Base-by-base conservation (phyloP, 1,284 basidiomycete species). In the Ustilago bromivora region DNA sequence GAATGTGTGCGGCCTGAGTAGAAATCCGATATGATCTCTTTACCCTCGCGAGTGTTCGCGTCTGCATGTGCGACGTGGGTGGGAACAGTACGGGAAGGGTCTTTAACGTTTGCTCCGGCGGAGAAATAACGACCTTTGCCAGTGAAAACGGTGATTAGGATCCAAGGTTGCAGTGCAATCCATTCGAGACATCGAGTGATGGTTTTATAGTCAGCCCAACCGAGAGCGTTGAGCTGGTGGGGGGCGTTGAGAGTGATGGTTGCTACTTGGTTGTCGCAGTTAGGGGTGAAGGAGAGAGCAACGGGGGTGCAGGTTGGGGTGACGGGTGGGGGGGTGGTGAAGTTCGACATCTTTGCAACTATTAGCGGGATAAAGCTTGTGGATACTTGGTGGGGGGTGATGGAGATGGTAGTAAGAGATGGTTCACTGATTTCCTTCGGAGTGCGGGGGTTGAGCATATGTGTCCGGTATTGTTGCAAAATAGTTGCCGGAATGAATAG, bases 61-160 rank as follows among this genome's bases (percentile, higher is more conserved):
- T 71, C 62, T 1, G 74, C 74, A 2, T 38, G 40, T 1, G 43
- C 49, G 10, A 76, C 56, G 19, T 71, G 55, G 1, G 54, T 15
- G 4, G 78, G 70, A 7, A 63, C 57, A 5, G 47, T 19, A 7
- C 80, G 68, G 0, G 78, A 69, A 5, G 78, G 70, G 31, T 81
- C 80, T 28, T 75, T 68, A 51, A 82, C 68, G 35, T 80, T 66
- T 41, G 80, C 80, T 4, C 80, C 80, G 5, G 80, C 71, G 13
- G 73, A 77, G 38, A 76, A 82, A 71, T 78, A 82, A 5, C 80
- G 56, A 15, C 80, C 80, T 19, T 61, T 68, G 32, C 71, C 80
- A 23, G 80, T 81, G 32, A 82, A 62, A 19, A 82, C 65, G 34
- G 72, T 76, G 41, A 82, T 61, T 12, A 74, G 43, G 32, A 82